These are phyloP conservation scores for Verticillium alfalfae DNA, from an alignment of 2,329 filamentous ascomycete genomes.

Conservation along the genomic window DNA sequence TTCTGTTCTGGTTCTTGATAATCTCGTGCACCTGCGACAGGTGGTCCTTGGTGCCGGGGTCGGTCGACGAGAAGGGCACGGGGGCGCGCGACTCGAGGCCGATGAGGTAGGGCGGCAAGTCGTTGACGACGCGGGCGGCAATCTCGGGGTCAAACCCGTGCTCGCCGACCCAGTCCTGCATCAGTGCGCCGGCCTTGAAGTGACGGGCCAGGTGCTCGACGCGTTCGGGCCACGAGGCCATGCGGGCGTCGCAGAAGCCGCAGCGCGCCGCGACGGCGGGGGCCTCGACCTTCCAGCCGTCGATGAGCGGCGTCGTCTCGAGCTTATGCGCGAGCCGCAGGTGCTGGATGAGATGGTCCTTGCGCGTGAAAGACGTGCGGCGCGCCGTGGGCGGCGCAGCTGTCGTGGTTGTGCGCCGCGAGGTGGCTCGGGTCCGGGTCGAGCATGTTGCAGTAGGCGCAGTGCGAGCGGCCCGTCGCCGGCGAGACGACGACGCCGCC, in stretches of 20 bases:
- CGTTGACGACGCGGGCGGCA: slow-evolving; percentile 14
- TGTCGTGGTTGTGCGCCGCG: slow-evolving; percentile 15
- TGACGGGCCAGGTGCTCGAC: slow-evolving; percentile 20
- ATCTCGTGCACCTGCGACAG: slow-evolving; percentile 30
- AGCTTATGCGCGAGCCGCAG: slow-evolving; percentile 20
- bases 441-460: slow-evolving; percentile 16
- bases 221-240: slow-evolving; percentile 19
- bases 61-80: slow-evolving; percentile 20
- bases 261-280: slow-evolving; percentile 18
- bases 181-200: slow-evolving; percentile 18
- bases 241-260: slow-evolving; percentile 18
- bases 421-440: slow-evolving; percentile 16
- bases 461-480: slow-evolving; percentile 14
- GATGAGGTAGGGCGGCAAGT: slow-evolving; percentile 19
- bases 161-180: slow-evolving; percentile 21
- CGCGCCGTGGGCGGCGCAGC: slow-evolving; percentile 5
- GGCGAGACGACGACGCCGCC: slow-evolving; percentile 12
- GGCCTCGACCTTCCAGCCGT: slow-evolving; percentile 19
- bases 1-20: neutral
- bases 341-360: slow-evolving; percentile 24
- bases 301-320: slow-evolving; percentile 33
- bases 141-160: slow-evolving; percentile 17
- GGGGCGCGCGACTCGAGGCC: slow-evolving; percentile 13
- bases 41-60: slow-evolving; percentile 14
- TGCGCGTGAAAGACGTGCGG: slow-evolving; percentile 20